Evolutionary conservation across 2,329 filamentous ascomycete species (phyloP).

Genomic region (Mycosphaerella arachidis): DNA sequence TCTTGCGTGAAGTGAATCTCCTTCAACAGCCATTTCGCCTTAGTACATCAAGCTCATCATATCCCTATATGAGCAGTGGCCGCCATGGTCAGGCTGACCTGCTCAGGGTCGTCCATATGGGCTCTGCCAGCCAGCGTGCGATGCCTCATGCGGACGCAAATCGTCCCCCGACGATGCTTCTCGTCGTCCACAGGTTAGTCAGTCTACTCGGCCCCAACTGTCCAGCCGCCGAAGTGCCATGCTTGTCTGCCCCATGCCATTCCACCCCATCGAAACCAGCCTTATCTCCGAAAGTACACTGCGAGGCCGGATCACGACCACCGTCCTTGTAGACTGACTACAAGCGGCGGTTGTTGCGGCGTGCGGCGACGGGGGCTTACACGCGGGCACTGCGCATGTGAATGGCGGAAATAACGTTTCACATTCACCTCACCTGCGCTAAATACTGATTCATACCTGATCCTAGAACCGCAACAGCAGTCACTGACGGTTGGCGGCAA

Average conservation of each 20-base stretch:
- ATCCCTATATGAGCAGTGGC: neutral
- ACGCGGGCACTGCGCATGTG: neutral
- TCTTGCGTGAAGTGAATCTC: neutral
- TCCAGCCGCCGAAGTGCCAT: neutral
- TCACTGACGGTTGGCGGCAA: constrained; percentile 58
- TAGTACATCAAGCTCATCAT: neutral
- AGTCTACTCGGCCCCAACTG: neutral
- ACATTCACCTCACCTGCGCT: constrained; percentile 7
- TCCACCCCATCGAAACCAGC: neutral
- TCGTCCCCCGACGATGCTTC: constrained; percentile 13
- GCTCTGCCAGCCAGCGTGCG: constrained; percentile 19
- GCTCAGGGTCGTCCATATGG: constrained; percentile 13
- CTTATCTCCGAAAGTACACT: neutral
- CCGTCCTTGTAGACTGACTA: neutral
- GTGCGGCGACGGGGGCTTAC: neutral
- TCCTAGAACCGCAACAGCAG: constrained; percentile 20
- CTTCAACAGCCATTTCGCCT: neutral
- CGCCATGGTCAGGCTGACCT: constrained; percentile 14
- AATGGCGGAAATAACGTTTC: constrained; percentile 8
- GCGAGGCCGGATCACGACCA: neutral
- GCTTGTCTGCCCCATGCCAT: neutral
- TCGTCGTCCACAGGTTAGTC: constrained; percentile 20
- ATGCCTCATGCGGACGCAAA: constrained; percentile 20
- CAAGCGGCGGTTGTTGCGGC: neutral
- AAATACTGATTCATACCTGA: neutral